These are phyloP conservation scores for Fusarium multiceps DNA, from an alignment of 2,329 filamentous ascomycete genomes.

Conservation along the genomic window DNA sequence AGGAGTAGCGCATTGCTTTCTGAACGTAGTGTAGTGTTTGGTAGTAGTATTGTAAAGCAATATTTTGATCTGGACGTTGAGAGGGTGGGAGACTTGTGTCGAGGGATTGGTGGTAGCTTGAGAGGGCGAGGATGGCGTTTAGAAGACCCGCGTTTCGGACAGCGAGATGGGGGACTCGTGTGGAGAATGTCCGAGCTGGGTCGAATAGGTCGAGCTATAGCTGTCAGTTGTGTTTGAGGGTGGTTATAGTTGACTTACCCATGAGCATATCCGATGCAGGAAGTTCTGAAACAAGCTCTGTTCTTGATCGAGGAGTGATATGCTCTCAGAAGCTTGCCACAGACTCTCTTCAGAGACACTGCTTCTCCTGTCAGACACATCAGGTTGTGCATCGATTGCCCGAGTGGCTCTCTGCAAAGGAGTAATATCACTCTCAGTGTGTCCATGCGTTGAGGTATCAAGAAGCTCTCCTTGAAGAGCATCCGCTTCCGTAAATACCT, in stretches of 20 bases:
- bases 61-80: slow-evolving; percentile 27
- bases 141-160: slow-evolving; percentile 63
- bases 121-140: slow-evolving; percentile 67
- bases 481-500: slow-evolving; percentile 4
- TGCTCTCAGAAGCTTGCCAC: slow-evolving; percentile 40
- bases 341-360: slow-evolving; percentile 24
- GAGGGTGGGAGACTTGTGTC: background rate
- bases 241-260: slow-evolving; percentile 20
- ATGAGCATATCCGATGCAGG: slow-evolving; percentile 41
- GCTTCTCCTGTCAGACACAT: background rate
- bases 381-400: slow-evolving; percentile 36
- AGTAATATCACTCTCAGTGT: slow-evolving; percentile 17
- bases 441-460: slow-evolving; percentile 1
- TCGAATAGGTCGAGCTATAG: slow-evolving; percentile 42
- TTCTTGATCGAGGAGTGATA: slow-evolving; percentile 36
- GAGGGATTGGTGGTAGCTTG: slow-evolving; percentile 46
- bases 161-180: slow-evolving; percentile 38
- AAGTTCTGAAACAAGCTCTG: slow-evolving; percentile 43
- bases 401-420: slow-evolving; percentile 33
- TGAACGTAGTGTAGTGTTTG: slow-evolving; percentile 72
- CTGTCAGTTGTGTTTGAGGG: background rate
- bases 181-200: slow-evolving; percentile 37
- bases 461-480: slow-evolving; percentile 13
- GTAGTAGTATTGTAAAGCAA: slow-evolving; percentile 65
- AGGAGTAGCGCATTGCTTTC: slow-evolving; percentile 67